Evolutionary conservation across 2,329 filamentous ascomycete genomes (phyloP).

Genomic region (Fusarium ambrosium): DNA sequence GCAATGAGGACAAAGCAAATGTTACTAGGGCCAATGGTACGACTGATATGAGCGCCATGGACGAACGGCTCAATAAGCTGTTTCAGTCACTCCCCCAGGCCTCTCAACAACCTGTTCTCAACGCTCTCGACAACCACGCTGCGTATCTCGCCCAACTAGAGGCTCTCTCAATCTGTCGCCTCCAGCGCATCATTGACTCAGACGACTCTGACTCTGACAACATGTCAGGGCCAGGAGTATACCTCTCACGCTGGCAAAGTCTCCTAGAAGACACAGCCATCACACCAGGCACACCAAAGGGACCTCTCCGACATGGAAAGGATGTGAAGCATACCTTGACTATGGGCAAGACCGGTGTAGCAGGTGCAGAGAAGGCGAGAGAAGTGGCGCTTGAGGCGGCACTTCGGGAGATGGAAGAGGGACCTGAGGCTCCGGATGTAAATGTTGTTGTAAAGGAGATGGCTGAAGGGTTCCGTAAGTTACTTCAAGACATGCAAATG

Average conservation of each 20-base stretch:
- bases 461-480: constrained; percentile 54
- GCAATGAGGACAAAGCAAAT: background rate
- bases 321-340: constrained; percentile 62
- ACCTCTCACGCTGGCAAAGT: constrained; percentile 78
- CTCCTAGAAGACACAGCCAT: constrained; percentile 78
- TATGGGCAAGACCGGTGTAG: constrained; percentile 59
- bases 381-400: constrained; percentile 37
- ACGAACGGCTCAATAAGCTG: constrained; percentile 55
- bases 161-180: constrained; percentile 64
- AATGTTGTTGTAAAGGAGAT: constrained; percentile 57
- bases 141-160: constrained; percentile 70
- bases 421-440: constrained; percentile 58
- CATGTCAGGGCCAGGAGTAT: constrained; percentile 76
- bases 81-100: constrained; percentile 62
- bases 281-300: constrained; percentile 68
- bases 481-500: constrained; percentile 44
- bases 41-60: constrained; percentile 53
- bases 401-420: constrained; percentile 50
- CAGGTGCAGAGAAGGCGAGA: constrained; percentile 45
- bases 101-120: constrained; percentile 61
- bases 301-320: constrained; percentile 66
- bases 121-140: constrained; percentile 71
- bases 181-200: constrained; percentile 68
- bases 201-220: constrained; percentile 48
- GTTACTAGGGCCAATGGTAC: background rate